Evolutionary conservation across 1,139 yeast genomes (phyloP).

Genomic region (Scheffersomyces illinoinensis): DNA sequence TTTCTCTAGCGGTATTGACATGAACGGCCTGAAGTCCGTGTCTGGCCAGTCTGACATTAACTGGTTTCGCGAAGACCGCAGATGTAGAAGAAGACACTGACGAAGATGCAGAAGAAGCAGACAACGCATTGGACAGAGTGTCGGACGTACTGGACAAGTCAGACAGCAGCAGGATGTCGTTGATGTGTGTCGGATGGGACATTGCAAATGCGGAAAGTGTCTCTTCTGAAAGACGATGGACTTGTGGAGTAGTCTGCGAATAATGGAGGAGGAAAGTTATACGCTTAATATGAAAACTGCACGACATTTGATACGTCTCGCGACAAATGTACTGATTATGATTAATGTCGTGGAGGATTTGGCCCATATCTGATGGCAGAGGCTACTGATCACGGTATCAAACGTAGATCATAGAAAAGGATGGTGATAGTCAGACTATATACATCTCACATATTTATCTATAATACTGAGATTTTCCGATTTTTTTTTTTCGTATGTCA

Average conservation of each 20-base stretch:
- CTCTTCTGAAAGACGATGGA: not conserved
- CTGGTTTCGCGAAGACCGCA: not conserved
- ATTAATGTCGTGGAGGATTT: not conserved
- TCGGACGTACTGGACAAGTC: not conserved
- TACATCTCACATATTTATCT: not conserved
- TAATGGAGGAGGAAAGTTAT: not conserved
- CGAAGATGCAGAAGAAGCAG: not conserved
- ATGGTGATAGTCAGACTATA: not conserved
- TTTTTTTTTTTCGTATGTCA: no score
- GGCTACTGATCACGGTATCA: not conserved
- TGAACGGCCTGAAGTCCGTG: conserved; percentile 57
- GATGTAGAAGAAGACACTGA: not conserved
- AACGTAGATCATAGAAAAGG: not conserved
- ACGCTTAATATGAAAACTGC: not conserved
- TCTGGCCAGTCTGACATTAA: not conserved
- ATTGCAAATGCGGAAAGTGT: not conserved
- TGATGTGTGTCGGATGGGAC: not conserved
- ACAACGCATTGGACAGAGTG: not conserved
- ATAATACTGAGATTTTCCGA: no score
- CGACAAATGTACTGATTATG: not conserved
- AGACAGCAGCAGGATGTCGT: not conserved
- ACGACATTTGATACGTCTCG: not conserved
- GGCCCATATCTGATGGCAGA: not conserved
- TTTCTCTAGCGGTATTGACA: conserved; percentile 62
- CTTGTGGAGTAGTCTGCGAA: not conserved